These are phyloP conservation scores for Rhypophila decipiens DNA, from an alignment of 495 filamentous ascomycete genomes.

Conservation along the genomic window DNA sequence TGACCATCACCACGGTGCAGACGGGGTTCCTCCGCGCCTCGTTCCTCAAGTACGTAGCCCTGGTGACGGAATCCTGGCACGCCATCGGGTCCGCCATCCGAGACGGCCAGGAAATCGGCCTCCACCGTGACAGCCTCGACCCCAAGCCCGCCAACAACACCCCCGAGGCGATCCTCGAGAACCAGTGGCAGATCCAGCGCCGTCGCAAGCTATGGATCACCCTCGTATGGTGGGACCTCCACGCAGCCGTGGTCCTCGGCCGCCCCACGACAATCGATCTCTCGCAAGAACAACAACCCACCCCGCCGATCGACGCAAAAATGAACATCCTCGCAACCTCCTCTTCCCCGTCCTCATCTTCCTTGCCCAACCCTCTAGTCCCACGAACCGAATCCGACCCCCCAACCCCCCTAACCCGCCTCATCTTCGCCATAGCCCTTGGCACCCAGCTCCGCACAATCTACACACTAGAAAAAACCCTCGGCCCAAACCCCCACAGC, in stretches of 20 bases:
- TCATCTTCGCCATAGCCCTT: conserved; percentile 29
- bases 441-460: conserved; percentile 31
- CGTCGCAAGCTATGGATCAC: conserved; percentile 51
- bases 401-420: conserved; percentile 37
- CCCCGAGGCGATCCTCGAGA: conserved; percentile 39
- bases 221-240: conserved; percentile 53
- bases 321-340: too few relatives aligned
- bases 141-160: conserved; percentile 30
- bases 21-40: conserved; percentile 47
- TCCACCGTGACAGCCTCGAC: conserved; percentile 46
- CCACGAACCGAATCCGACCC: conserved; percentile 30
- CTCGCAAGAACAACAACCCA: conserved; percentile 32
- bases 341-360: too few relatives aligned
- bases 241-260: conserved; percentile 54
- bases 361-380: conserved; percentile 28
- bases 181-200: conserved; percentile 48
- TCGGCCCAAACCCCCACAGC: conserved; percentile 45
- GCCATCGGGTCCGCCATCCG: conserved; percentile 49
- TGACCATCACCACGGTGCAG: conserved; percentile 48
- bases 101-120: conserved; percentile 58
- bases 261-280: conserved; percentile 49
- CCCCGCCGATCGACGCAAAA: conserved; percentile 31
- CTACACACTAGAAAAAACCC: conserved; percentile 43
- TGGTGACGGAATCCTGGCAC: conserved; percentile 55
- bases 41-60: conserved; percentile 44